These are phyloP conservation scores for Berkeleyomyces basicola DNA, from an alignment of 2,329 filamentous ascomycete species.

Conservation along the genomic window DNA sequence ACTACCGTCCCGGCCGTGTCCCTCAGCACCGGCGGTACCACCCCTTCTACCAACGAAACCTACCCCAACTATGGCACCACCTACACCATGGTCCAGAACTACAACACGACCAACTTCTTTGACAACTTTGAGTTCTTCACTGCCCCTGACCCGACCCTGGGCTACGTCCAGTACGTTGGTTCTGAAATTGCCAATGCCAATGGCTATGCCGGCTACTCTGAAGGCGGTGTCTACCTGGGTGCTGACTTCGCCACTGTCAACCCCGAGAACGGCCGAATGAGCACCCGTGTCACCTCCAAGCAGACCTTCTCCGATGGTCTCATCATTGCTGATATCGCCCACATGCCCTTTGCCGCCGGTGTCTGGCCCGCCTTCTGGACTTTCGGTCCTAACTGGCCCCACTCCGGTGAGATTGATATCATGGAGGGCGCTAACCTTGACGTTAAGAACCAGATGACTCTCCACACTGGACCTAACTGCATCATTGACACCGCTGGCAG, in stretches of 20 bases:
- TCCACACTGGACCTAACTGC: constrained; percentile 51
- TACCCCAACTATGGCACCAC: background rate
- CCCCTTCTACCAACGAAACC: background rate
- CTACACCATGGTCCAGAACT: constrained; percentile 33
- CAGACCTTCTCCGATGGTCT: constrained; percentile 51
- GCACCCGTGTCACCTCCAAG: constrained; percentile 52
- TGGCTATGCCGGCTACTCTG: constrained; percentile 40
- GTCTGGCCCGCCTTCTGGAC: constrained; percentile 62
- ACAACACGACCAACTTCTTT: constrained; percentile 39
- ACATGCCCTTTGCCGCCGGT: constrained; percentile 57
- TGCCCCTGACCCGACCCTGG: constrained; percentile 50
- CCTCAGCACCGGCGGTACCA: background rate
- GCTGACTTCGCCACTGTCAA: constrained; percentile 45
- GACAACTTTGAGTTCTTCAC: constrained; percentile 38
- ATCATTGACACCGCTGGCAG: constrained; percentile 35
- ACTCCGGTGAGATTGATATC: constrained; percentile 60
- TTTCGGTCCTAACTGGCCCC: constrained; percentile 54
- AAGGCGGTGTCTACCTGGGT: constrained; percentile 47
- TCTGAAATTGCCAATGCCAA: constrained; percentile 37
- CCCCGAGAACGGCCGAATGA: constrained; percentile 44
- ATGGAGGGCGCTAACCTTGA: constrained; percentile 60
- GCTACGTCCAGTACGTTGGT: constrained; percentile 55
- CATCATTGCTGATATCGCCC: constrained; percentile 54
- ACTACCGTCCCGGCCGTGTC: background rate
- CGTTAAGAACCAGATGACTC: constrained; percentile 41